Conservation (phyloP, 1,284 basidiomycete species). For the Pulchroboletus neoregius region DNA sequence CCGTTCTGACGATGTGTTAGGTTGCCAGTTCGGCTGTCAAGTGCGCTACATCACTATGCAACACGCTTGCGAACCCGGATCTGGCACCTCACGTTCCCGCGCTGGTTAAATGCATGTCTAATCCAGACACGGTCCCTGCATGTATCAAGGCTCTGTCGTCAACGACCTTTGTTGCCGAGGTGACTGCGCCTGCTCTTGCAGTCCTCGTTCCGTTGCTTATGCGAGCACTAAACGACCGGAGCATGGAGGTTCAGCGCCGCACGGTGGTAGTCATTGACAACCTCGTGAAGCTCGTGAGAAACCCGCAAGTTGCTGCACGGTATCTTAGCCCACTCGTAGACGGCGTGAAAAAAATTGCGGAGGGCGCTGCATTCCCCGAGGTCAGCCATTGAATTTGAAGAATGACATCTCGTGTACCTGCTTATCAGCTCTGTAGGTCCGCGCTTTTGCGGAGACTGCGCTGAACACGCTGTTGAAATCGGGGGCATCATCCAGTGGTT, state of each 20-base stretch:
- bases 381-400: conserved; percentile 37
- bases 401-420: conserved; percentile 13
- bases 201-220: conserved; percentile 92
- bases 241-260: conserved; percentile 89
- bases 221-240: conserved; percentile 93
- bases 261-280: conserved; percentile 94
- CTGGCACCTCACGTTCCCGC: conserved; percentile 86
- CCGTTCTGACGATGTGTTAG: conserved; percentile 40
- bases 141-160: conserved; percentile 96
- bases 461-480: conserved; percentile 74
- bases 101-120: conserved; percentile 94
- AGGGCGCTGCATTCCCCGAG: conserved; percentile 94
- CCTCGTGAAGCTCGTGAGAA: conserved; percentile 95
- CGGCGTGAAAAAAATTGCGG: conserved; percentile 89
- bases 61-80: conserved; percentile 92
- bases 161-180: conserved; percentile 97
- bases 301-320: conserved; percentile 84
- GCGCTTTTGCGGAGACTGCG: conserved; percentile 84
- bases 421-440: conserved; percentile 51
- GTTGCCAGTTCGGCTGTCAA: conserved; percentile 88
- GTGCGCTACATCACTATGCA: conserved; percentile 90
- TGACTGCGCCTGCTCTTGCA: conserved; percentile 93
- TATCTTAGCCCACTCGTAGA: conserved; percentile 89
- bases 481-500: conserved; percentile 72
- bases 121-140: conserved; percentile 81